Base-by-base conservation (phyloP, 768 basidiomycete genomes). In the Dendrothele bispora region DNA sequence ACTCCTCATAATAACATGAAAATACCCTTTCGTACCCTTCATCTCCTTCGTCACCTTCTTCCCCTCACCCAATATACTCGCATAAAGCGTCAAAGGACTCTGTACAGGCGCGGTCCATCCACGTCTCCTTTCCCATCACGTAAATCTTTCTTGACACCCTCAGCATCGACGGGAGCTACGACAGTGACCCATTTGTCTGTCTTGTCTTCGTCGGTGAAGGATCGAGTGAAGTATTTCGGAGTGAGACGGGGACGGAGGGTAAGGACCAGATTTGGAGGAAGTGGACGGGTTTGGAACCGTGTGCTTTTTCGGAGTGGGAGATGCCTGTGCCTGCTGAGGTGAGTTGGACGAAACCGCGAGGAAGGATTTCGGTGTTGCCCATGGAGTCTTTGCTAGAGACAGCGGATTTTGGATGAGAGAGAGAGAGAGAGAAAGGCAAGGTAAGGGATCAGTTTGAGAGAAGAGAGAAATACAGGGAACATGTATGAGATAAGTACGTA, bases 291-390 rank as follows among this genome's bases (percentile, higher is more conserved):
- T 63, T 63, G 28, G 58, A 39, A n/a, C 76, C 74, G 46, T 76
- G 58, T 1, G 73, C 65, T 37, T 77, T 75, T 61, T 80, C 77
- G 25, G 84, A 86, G 65, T 98, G 95, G 0, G 83, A 75, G 58
- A 98, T 95, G 3, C 95, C 95, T 0, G 87, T 94, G 8, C 95
- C 95, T 0, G 95, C 84, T 1, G 88, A 91, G 2, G 94, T 94
- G 70, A 97, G 81, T 64, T 98, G 95, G 26, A 98, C 56, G 56
- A 92, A 88, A 1, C 95, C 95, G 14, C 92, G 83, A 62, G 84
- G 84, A 61, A 98, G 80, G 49, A 94, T 75, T 64, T 98, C 95
- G 45, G 79, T 78, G 69, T 95, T 95, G 30, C 86, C 86, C 87
- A 97, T 90, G 5, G 86, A 90, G 67, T 98, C 95, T 66, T 86